phyloP scores from a whole-genome alignment of 2,329 filamentous ascomycete species.

The Zasmidium cellare region DNA sequence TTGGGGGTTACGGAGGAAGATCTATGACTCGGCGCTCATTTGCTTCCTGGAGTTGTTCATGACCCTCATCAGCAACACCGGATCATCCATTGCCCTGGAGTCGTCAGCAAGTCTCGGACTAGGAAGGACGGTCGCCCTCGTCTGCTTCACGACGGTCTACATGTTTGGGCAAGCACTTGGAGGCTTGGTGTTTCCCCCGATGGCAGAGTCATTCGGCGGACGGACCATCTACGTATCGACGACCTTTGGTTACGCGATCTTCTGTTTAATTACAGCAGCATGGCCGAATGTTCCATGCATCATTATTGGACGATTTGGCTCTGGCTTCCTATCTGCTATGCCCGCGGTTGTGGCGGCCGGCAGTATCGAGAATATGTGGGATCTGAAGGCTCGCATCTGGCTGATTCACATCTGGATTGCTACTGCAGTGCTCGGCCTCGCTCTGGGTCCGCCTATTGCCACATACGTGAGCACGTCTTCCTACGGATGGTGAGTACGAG shows the following conservation, averaged over 20 bases:
- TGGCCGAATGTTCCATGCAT: conserved; percentile 39
- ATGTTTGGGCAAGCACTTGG: conserved; percentile 35
- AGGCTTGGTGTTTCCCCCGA: conserved; percentile 41
- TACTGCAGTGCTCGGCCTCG: conserved; percentile 3
- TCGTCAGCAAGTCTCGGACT: conserved; percentile 20
- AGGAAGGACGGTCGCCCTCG: conserved; percentile 12
- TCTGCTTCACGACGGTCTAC: conserved; percentile 23
- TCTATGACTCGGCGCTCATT: conserved; percentile 19
- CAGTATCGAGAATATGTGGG: conserved; percentile 53
- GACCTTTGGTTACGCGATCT: conserved; percentile 35
- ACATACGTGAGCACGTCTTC: conserved; percentile 1
- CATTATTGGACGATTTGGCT: conserved; percentile 44
- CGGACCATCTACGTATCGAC: conserved; percentile 38
- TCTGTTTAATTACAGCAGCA: conserved; percentile 41
- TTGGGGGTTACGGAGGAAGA: conserved; percentile 15
- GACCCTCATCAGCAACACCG: conserved; percentile 23
- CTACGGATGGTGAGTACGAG: conserved; percentile 1
- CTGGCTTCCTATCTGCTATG: conserved; percentile 49
- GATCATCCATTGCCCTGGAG: conserved; percentile 18
- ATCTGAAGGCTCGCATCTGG: conserved; percentile 46
- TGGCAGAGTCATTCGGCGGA: conserved; percentile 41
- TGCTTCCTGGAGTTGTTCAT: conserved; percentile 22
- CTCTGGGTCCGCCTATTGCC: not conserved
- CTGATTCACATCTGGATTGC: conserved; percentile 4
- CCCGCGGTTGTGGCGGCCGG: conserved; percentile 50